A percentile compares a stretch with the other conserved stretches of the same genome.
Evolutionary conservation across 306 rosid species (phyloP).

Genomic region (Comarum palustre): DNA sequence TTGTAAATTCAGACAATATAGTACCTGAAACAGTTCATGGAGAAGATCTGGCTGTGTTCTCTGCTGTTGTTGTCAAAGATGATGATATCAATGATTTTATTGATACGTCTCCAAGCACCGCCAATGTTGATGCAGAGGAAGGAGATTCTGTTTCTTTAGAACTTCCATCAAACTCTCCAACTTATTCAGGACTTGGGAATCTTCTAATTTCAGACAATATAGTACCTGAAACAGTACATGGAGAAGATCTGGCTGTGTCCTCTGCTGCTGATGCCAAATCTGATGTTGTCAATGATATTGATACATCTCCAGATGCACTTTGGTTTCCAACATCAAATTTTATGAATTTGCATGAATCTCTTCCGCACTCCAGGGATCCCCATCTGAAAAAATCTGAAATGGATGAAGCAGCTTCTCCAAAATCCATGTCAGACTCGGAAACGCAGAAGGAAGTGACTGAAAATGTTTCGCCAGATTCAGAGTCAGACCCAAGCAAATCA

Average conservation of each 20-base stretch:
- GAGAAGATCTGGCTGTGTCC: conserved; percentile 12
- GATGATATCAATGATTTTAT: conserved; percentile 25
- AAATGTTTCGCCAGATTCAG: conserved; percentile 32
- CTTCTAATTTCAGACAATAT: conserved; percentile 25
- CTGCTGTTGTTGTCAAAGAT: conserved; percentile 14
- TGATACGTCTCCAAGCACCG: background rate
- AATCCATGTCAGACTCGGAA: conserved; percentile 31
- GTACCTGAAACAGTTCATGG: conserved; percentile 21
- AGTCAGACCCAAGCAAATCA: conserved; percentile 27
- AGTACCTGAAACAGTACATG: conserved; percentile 21
- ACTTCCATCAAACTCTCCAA: conserved; percentile 28
- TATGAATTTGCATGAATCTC: conserved; percentile 34
- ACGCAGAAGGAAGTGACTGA: conserved; percentile 27
- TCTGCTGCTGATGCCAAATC: conserved; percentile 15
- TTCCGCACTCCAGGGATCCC: conserved; percentile 28
- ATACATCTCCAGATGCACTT: conserved; percentile 31
- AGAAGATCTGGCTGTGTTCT: conserved; percentile 14
- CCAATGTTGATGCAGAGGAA: conserved; percentile 33
- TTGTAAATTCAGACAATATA: conserved; percentile 23
- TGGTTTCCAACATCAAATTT: conserved; percentile 36
- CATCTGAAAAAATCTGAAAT: conserved; percentile 33
- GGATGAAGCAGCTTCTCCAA: conserved; percentile 39
- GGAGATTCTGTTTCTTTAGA: conserved; percentile 31
- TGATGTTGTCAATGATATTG: conserved; percentile 26
- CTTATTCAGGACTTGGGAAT: conserved; percentile 25